Evolutionary conservation across 2,329 filamentous ascomycete species (phyloP).

Genomic region (Stemphylium beticola): DNA sequence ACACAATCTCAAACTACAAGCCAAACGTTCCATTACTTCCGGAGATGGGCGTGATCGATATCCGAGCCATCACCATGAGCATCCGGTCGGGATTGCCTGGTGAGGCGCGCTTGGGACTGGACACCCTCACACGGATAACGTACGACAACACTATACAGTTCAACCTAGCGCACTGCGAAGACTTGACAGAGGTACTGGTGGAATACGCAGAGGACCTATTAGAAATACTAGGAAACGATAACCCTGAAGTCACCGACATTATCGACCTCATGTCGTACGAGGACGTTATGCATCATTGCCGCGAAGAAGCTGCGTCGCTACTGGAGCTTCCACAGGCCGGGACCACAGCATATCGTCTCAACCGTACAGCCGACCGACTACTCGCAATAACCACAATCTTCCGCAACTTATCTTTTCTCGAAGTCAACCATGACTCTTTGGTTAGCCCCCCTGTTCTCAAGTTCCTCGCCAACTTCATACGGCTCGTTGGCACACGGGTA

Average conservation of each 20-base stretch:
- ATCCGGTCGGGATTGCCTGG: slow-evolving; percentile 87
- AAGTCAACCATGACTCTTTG: slow-evolving; percentile 75
- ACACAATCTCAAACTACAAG: slow-evolving; percentile 69
- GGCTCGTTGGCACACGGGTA: slow-evolving; percentile 86
- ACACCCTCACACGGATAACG: slow-evolving; percentile 78
- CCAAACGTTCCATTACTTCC: slow-evolving; percentile 76
- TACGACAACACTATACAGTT: slow-evolving; percentile 47
- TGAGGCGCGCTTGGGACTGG: slow-evolving; percentile 88
- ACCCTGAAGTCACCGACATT: slow-evolving; percentile 84
- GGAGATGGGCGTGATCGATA: slow-evolving; percentile 87
- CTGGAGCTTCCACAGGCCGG: slow-evolving; percentile 77
- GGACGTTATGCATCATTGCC: slow-evolving; percentile 80
- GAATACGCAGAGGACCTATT: slow-evolving; percentile 92
- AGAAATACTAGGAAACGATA: slow-evolving; percentile 82
- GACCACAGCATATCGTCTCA: slow-evolving; percentile 77
- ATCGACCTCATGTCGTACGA: slow-evolving; percentile 86
- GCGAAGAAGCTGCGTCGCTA: slow-evolving; percentile 73
- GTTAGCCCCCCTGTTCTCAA: slow-evolving; percentile 80
- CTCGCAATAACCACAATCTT: slow-evolving; percentile 92
- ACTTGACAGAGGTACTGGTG: slow-evolving; percentile 83
- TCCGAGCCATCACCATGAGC: slow-evolving; percentile 86
- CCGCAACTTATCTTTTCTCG: slow-evolving; percentile 88
- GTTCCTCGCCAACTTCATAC: slow-evolving; percentile 81
- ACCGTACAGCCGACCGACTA: slow-evolving; percentile 83
- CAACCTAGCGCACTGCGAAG: slow-evolving; percentile 62